phyloP scores from a whole-genome alignment of 2,329 filamentous ascomycete genomes.

The Fusarium sp. region DNA sequence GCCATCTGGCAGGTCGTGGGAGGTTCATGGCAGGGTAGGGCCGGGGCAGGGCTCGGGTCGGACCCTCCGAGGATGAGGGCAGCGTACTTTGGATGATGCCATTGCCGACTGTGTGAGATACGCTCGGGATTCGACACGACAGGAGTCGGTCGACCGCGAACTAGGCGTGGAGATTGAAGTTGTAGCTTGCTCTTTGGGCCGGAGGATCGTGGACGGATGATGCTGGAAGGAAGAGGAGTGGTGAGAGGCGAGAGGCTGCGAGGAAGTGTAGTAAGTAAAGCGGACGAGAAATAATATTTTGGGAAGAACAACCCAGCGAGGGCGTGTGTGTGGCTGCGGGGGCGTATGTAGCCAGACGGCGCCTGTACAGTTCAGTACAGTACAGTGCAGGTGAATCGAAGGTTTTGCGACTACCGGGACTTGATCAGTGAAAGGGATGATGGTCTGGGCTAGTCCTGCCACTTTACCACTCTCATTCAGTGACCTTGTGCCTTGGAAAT shows the following conservation, averaged over 20 bases:
- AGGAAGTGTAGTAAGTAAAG: conserved; percentile 45
- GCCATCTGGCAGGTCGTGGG: conserved; percentile 48
- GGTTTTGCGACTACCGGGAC: conserved; percentile 50
- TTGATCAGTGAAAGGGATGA: conserved; percentile 39
- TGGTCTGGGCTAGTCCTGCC: conserved; percentile 17
- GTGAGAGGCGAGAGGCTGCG: conserved; percentile 42
- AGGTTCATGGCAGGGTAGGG: conserved; percentile 39
- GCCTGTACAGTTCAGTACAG: conserved; percentile 26
- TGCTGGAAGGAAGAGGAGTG: conserved; percentile 34
- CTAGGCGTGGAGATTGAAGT: conserved; percentile 38
- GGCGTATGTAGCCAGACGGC: conserved; percentile 41
- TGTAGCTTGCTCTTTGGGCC: conserved; percentile 32
- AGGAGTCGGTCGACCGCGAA: conserved; percentile 48
- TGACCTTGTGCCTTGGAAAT: conserved; percentile 38
- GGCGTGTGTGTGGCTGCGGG: conserved; percentile 48
- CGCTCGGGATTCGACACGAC: conserved; percentile 50
- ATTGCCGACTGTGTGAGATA: conserved; percentile 60
- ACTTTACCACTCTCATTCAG: conserved; percentile 24
- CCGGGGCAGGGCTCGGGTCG: conserved; percentile 35
- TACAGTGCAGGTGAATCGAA: conserved; percentile 42
- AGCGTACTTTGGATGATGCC: conserved; percentile 72
- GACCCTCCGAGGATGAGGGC: conserved; percentile 38
- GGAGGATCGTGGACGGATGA: conserved; percentile 25
- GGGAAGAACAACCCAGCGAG: conserved; percentile 47
- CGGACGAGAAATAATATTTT: conserved; percentile 56